A percentile compares a stretch with the other conserved stretches of the same genome.
Conservation (phyloP, 1,139 yeast species). For the Lodderomyces parapsilosis region DNA sequence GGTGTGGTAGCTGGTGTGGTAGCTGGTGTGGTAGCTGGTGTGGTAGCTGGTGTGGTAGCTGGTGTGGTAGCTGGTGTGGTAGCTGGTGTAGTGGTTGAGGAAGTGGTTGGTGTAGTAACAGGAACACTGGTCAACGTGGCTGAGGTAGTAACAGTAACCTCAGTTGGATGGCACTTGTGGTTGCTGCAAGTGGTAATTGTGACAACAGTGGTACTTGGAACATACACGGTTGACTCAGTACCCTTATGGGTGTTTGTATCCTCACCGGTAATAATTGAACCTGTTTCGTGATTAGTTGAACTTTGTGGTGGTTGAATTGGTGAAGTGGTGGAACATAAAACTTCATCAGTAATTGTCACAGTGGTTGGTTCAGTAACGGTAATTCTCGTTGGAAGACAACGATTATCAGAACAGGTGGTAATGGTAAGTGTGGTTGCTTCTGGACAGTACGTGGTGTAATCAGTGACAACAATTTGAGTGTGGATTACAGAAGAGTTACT, state of each 20-base stretch:
- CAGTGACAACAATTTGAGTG: conserved; percentile 8
- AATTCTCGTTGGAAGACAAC: conserved; percentile 9
- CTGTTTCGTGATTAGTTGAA: conserved; percentile 3
- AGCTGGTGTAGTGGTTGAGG: conserved; percentile 12
- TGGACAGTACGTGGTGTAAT: conserved; percentile 15
- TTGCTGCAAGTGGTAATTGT: conserved; percentile 9
- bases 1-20: not conserved
- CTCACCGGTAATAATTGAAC: not conserved
- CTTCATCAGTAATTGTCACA: conserved; percentile 3
- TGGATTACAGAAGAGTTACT: not conserved
- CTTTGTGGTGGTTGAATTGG: not conserved
- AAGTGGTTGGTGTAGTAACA: conserved; percentile 3
- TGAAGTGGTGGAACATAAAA: conserved; percentile 1
- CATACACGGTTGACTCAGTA: conserved; percentile 14
- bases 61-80: conserved; percentile 21
- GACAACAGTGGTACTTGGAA: conserved; percentile 12
- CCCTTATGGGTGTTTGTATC: not conserved
- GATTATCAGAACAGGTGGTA: conserved; percentile 7
- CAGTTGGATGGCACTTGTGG: conserved; percentile 8
- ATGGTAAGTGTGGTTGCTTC: conserved; percentile 10
- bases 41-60: conserved; percentile 16
- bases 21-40: conserved; percentile 2
- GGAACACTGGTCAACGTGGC: conserved; percentile 4
- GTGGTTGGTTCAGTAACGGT: conserved; percentile 5
- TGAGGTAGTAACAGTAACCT: conserved; percentile 5